A percentile compares a stretch with the other conserved stretches of the same genome.
phyloP scores from a whole-genome alignment of 495 filamentous ascomycete genomes.

The Schizothecium vesticola region DNA sequence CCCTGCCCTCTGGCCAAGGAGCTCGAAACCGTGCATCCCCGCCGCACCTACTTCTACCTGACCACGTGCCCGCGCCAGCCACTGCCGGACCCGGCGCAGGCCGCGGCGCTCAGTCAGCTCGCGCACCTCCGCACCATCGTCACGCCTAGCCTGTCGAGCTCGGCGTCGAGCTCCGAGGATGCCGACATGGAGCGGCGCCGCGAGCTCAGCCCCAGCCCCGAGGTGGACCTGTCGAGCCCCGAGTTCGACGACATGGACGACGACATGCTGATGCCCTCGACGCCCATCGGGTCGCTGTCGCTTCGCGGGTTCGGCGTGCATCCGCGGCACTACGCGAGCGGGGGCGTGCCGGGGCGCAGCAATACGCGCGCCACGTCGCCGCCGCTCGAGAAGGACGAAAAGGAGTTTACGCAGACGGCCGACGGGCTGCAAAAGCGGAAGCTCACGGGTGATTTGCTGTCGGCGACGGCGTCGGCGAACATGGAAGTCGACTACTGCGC shows the following conservation, averaged over 20 bases:
- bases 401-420: constrained; percentile 93
- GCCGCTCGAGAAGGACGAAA: constrained; percentile 89
- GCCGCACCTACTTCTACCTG: constrained; percentile 93
- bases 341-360: constrained; percentile 43
- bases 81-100: constrained; percentile 63
- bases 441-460: constrained; percentile 45
- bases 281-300: constrained; percentile 55
- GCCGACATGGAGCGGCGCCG: constrained; percentile 65
- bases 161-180: constrained; percentile 61
- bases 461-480: constrained; percentile 27
- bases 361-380: constrained; percentile 66
- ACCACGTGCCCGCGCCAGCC: constrained; percentile 78
- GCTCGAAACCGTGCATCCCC: constrained; percentile 84
- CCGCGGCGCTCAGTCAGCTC: constrained; percentile 36
- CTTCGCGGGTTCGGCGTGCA: constrained; percentile 37
- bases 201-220: constrained; percentile 79
- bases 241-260: constrained; percentile 75
- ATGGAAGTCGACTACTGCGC: constrained; percentile 49
- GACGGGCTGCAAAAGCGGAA: constrained; percentile 76
- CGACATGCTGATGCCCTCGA: constrained; percentile 50
- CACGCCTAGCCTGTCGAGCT: constrained; percentile 81
- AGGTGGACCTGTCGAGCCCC: constrained; percentile 83
- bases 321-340: constrained; percentile 30
- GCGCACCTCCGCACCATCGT: constrained; percentile 51
- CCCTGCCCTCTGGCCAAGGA: constrained; percentile 91